These are phyloP conservation scores for Suillus subluteus DNA, from an alignment of 768 basidiomycete species.

Conservation along the genomic window DNA sequence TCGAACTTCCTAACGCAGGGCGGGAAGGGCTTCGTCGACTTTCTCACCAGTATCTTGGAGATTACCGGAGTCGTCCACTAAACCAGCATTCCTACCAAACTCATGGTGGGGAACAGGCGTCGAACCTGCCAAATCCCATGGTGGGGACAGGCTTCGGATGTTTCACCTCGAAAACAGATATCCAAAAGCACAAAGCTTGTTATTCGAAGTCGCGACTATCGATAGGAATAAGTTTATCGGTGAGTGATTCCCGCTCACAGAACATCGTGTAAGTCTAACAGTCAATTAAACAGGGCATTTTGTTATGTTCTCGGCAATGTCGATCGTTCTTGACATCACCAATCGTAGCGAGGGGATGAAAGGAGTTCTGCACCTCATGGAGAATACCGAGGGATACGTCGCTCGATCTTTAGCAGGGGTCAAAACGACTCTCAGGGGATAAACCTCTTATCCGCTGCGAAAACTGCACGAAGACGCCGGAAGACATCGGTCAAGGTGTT, in stretches of 20 bases:
- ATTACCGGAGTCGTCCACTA: conserved; percentile 1
- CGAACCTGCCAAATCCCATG: conserved; percentile 17
- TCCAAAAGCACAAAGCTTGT: conserved; percentile 4
- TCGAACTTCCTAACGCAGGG: conserved; percentile 14
- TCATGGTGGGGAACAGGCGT: conserved; percentile 12
- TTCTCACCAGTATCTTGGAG: conserved; percentile 10
- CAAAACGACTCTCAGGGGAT: conserved; percentile 8
- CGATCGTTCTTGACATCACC: conserved; percentile 6
- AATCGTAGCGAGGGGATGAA: conserved; percentile 8
- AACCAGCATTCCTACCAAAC: conserved; percentile 7
- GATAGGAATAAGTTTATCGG: conserved; percentile 24
- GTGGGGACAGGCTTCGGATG: conserved; percentile 11
- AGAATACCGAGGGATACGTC: conserved; percentile 8
- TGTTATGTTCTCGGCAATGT: conserved; percentile 7
- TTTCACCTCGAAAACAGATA: conserved; percentile 5
- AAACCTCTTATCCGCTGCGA: conserved; percentile 25
- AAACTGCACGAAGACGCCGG: conserved; percentile 22
- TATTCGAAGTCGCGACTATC: conserved; percentile 17
- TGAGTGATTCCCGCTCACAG: conserved; percentile 4
- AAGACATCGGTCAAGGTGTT: conserved; percentile 18
- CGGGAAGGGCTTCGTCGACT: conserved; percentile 13
- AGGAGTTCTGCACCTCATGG: conserved; percentile 7
- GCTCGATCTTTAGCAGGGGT: not conserved
- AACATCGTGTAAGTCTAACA: not conserved
- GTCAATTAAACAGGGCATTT: conserved; percentile 13